These are phyloP conservation scores for Silene coronaria DNA, from an alignment of 179 eudicot genomes.

Conservation along the genomic window DNA sequence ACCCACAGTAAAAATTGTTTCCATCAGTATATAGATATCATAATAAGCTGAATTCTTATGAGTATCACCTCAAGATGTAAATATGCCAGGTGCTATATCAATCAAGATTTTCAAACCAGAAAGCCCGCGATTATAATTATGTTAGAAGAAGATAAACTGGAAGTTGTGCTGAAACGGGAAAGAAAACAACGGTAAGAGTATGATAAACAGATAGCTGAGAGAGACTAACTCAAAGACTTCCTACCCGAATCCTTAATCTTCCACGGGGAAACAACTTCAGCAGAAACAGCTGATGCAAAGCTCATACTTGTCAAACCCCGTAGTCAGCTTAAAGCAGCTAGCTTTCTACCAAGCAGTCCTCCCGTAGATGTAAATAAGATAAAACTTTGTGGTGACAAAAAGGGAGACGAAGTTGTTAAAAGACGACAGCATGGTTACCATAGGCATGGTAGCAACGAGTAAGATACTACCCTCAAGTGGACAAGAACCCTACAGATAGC, in stretches of 20 bases:
- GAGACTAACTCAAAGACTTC: too few relatives aligned
- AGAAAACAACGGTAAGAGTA: neutral
- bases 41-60: neutral
- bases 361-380: neutral
- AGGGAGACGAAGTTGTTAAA: neutral
- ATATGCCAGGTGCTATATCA: slow-evolving; percentile 9
- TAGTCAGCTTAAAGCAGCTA: too few relatives aligned
- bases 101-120: neutral
- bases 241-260: too few relatives aligned
- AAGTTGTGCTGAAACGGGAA: neutral
- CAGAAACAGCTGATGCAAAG: too few relatives aligned
- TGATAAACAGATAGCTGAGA: too few relatives aligned
- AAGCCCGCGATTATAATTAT: neutral
- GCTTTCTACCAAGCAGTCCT: neutral
- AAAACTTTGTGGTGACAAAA: neutral
- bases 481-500: too few relatives aligned
- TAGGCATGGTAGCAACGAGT: too few relatives aligned
- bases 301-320: too few relatives aligned
- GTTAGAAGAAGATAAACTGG: neutral
- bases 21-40: slow-evolving; percentile 8
- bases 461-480: too few relatives aligned
- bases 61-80: neutral
- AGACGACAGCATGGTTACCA: neutral
- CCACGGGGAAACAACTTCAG: too few relatives aligned
- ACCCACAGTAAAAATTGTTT: slow-evolving; percentile 22